These are phyloP conservation scores for Lachancea kluyveri DNA, from an alignment of 805 yeast genomes.

Conservation along the genomic window DNA sequence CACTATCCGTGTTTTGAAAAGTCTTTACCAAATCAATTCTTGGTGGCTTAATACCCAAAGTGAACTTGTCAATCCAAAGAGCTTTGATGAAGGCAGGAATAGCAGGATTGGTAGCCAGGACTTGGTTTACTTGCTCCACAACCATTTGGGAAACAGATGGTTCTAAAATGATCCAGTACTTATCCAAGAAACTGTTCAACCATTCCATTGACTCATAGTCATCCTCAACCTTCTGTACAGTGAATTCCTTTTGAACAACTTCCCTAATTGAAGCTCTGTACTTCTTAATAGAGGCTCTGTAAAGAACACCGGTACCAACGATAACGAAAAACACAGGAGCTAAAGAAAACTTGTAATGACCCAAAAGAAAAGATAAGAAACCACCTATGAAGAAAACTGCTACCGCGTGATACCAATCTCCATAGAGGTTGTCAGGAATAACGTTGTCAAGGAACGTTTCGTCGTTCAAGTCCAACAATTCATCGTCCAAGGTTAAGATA, in stretches of 20 bases:
- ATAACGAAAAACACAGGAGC: constrained; percentile 78
- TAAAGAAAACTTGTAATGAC: constrained; percentile 67
- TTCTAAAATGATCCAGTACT: constrained; percentile 88
- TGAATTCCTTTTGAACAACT: constrained; percentile 78
- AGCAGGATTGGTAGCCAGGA: constrained; percentile 65
- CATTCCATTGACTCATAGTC: constrained; percentile 95
- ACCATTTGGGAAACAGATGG: constrained; percentile 85
- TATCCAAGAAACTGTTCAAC: constrained; percentile 83
- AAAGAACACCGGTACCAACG: constrained; percentile 55
- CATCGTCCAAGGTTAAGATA: constrained; percentile 58
- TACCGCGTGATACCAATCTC: constrained; percentile 96
- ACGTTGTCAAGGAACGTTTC: constrained; percentile 72
- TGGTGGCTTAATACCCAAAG: constrained; percentile 94
- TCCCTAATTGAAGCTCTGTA: constrained; percentile 72
- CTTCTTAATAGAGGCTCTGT: constrained; percentile 77
- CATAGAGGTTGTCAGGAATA: constrained; percentile 70
- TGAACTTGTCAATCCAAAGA: constrained; percentile 80
- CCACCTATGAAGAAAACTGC: constrained; percentile 65
- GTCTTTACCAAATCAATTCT: constrained; percentile 88
- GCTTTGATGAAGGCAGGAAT: constrained; percentile 78
- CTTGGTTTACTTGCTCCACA: constrained; percentile 78
- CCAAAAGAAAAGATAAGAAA: constrained; percentile 69
- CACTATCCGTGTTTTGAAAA: constrained; percentile 81
- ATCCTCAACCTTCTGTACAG: constrained; percentile 72
- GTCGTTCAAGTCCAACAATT: constrained; percentile 60